Evolutionary conservation across 805 yeast species (phyloP), one percentile per base, ranked within the genome.

Genomic region (Pachysolen tannophilus): DNA sequence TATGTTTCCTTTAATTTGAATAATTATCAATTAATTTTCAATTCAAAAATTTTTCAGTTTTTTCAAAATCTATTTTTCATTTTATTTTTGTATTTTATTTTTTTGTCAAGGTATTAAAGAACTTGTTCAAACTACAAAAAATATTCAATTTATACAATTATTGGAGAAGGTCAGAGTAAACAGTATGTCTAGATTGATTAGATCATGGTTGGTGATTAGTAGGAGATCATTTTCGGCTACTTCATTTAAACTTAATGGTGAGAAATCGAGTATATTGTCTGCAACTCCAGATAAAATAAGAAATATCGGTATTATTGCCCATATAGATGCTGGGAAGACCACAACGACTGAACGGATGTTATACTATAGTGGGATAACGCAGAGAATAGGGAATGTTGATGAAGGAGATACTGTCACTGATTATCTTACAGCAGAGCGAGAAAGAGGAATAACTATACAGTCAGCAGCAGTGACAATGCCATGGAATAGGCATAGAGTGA

Each of bases 311-410:
- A 86, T 92, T 47, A 87, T 92, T 27, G 98, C 98, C n/a, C 98
- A 92, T 54, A 92, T 92, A 35, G 98, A 92, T 63, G 98, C 98
- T 3, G 98, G 98, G 0, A 92, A 92, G 57, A 92, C 98, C 3
- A 92, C 98, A 2, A 88, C 98, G 1, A 90, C 98, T 0, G 98
- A 92, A 54, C 65, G 97, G 30, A 83, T 92, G 86, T 72, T 92
- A n/a, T 90, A 71, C 52, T 88, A 82, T 53, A 70, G 88, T 35
- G 97, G 97, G 0, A 68, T 79, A 39, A 90, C 83, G 1, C 64
- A 66, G 19, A 55, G 86, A 17, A 79, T 92, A 3, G 98, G 98
- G 1, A 78, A 92, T 49, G 98, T 92, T 4, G 97, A 92, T 48
- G 83, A 86, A 44, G 98, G 98, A 14, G 96, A 92, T 49, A 92